Evolutionary conservation across 805 yeast genomes (phyloP), one percentile per base, ranked within the genome.

Genomic region (Ogataea henricii): DNA sequence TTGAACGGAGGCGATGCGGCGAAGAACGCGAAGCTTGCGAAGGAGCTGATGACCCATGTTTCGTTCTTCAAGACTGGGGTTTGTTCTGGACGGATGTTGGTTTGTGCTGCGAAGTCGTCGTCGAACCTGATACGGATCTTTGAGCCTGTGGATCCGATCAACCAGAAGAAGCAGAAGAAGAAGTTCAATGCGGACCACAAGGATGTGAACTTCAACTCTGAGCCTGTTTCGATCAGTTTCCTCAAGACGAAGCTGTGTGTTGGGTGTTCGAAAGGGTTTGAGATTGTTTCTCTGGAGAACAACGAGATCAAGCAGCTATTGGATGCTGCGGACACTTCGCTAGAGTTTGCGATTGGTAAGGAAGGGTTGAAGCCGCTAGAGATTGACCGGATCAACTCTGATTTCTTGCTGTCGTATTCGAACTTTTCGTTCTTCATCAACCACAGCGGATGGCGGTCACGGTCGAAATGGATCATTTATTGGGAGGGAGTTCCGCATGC

Each of bases 291-390:
- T 14, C 73, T 91, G 36, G 87, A 86, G 51, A 88, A 86, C 45
- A 85, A 88, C 49, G 87, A 83, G 50, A 89, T 87, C 67, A 97
- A 94, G 68, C 83, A 94, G 8, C 78, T 94, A 43, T 73, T 94
- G 58, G 98, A 94, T 69, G 97, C 96, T n/a, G 99, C 98, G 0
- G 99, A 94, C 63, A 95, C 98, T 0, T 89, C 97, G 16, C 74
- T 94, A 45, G 99, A 94, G 62, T 94, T 94, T 72, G 97, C 94
- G 12, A 88, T 82, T 48, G 87, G 81, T 51, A 75, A 86, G 50
- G 96, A 89, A 65, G 81, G 83, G 2, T 77, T 92, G 51, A 87
- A 88, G 60, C 99, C 99, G 16, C 79, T 90, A 66, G 90, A 95
- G 4, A 89, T 94, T 50, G 95, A 92, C 65, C 79, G 96, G 52